Evolutionary conservation across 768 basidiomycete species (phyloP).

Genomic region (Astraeus odoratus): DNA sequence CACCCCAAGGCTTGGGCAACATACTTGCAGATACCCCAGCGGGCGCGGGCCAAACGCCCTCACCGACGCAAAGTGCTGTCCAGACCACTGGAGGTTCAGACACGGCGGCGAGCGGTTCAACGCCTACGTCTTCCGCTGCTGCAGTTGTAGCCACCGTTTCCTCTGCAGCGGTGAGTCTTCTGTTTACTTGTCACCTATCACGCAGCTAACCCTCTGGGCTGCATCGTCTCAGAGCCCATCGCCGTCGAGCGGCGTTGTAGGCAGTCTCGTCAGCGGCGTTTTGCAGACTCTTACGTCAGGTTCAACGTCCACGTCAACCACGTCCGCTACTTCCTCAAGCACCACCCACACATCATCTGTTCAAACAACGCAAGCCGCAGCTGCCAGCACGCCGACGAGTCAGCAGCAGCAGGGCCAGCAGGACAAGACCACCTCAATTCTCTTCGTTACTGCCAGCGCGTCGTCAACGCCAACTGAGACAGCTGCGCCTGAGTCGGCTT

Average conservation of each 20-base stretch:
- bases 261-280: slow-evolving; percentile 8
- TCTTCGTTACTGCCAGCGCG: slow-evolving; percentile 22
- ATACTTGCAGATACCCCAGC: slow-evolving; percentile 5
- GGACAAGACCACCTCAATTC: slow-evolving; percentile 45
- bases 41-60: no score
- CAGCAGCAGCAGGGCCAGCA: slow-evolving; percentile 31
- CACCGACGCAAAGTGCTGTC: no score
- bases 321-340: slow-evolving; percentile 15
- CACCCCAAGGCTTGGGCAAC: slow-evolving; percentile 18
- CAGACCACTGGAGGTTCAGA: slow-evolving; percentile 16
- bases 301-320: slow-evolving; percentile 9
- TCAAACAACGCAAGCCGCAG: slow-evolving; percentile 8
- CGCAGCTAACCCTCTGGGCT: neutral
- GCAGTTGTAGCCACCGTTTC: slow-evolving; percentile 6
- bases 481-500: slow-evolving; percentile 15
- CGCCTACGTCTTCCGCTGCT: slow-evolving; percentile 10
- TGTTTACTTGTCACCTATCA: neutral
- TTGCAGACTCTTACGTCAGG: slow-evolving; percentile 10
- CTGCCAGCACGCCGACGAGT: slow-evolving; percentile 25
- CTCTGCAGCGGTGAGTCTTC: slow-evolving; percentile 10
- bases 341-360: slow-evolving; percentile 2
- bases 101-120: slow-evolving; percentile 9
- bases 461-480: slow-evolving; percentile 18
- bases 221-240: slow-evolving; percentile 11
- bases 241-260: slow-evolving; percentile 4